A percentile compares a stretch with the other conserved stretches of the same genome.
Conservation (phyloP, 257 asterid genomes). For the Solanum peruvianum region DNA sequence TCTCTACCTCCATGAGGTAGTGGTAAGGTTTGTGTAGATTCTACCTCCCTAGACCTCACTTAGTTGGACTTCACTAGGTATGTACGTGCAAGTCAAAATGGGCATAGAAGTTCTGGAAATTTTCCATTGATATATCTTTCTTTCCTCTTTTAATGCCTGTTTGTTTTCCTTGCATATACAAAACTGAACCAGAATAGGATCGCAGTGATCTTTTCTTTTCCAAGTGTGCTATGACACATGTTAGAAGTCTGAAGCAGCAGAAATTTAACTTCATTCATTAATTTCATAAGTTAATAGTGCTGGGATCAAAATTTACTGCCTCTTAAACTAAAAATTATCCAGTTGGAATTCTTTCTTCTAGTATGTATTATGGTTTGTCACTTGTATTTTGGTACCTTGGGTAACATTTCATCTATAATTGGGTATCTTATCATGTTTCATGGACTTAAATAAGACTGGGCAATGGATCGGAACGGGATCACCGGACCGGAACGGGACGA, state of each 20-base stretch:
- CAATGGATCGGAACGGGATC: too few species aligned
- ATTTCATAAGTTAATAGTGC: background rate
- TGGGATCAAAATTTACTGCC: background rate
- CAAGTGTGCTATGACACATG: background rate
- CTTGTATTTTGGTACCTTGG: background rate
- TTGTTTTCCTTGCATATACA: background rate
- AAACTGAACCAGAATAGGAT: background rate
- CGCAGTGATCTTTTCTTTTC: background rate
- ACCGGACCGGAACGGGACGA: too few species aligned
- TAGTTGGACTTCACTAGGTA: background rate
- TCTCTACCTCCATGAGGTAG: background rate
- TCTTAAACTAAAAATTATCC: background rate
- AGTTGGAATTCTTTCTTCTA: background rate
- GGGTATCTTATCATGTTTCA: background rate
- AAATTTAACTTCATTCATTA: background rate
- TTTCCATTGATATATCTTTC: background rate
- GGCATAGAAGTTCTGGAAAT: background rate
- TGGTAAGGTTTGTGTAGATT: background rate
- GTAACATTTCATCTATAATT: background rate
- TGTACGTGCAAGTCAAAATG: background rate
- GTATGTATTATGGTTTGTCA: background rate
- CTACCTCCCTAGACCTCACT: background rate
- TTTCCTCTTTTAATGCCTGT: background rate
- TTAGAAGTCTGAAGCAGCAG: background rate
- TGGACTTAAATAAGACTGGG: background rate